Evolutionary conservation across 2,329 filamentous ascomycete genomes (phyloP).

Genomic region (Tolypocladium album): DNA sequence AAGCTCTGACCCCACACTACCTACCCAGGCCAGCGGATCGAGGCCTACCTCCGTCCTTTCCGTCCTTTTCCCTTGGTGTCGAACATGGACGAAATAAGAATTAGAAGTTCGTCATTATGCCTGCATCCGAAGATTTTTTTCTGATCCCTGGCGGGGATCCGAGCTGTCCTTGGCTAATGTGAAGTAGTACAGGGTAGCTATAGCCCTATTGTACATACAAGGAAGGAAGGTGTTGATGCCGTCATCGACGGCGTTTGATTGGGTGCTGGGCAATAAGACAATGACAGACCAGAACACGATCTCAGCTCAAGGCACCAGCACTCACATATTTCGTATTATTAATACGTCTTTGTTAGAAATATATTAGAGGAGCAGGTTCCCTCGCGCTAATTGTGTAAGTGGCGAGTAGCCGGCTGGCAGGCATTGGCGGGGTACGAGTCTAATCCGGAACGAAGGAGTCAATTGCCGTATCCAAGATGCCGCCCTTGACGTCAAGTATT

Average conservation of each 20-base stretch:
- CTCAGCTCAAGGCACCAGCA: background rate
- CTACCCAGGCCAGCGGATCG: too few relatives aligned
- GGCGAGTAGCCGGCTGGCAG: background rate
- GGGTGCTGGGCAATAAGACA: background rate
- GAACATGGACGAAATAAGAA: too few relatives aligned
- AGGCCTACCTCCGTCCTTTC: too few relatives aligned
- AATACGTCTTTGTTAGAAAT: too few relatives aligned
- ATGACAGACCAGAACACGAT: background rate
- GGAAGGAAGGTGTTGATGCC: background rate
- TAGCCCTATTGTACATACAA: too few relatives aligned
- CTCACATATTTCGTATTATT: too few relatives aligned
- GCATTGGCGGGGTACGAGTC: background rate
- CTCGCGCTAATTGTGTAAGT: background rate
- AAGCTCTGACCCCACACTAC: background rate
- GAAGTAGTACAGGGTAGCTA: background rate
- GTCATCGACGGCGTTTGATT: background rate
- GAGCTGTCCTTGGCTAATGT: too few relatives aligned
- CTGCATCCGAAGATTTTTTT: too few relatives aligned
- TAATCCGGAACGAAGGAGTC: background rate
- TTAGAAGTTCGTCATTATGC: too few relatives aligned
- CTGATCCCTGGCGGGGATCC: too few relatives aligned
- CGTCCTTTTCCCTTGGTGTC: too few relatives aligned
- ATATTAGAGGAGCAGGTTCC: background rate
- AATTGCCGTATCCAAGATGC: background rate
- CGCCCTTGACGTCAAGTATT: background rate